Evolutionary conservation across 2,329 filamentous ascomycete genomes (phyloP).

Genomic region (Penicillium decumbens): DNA sequence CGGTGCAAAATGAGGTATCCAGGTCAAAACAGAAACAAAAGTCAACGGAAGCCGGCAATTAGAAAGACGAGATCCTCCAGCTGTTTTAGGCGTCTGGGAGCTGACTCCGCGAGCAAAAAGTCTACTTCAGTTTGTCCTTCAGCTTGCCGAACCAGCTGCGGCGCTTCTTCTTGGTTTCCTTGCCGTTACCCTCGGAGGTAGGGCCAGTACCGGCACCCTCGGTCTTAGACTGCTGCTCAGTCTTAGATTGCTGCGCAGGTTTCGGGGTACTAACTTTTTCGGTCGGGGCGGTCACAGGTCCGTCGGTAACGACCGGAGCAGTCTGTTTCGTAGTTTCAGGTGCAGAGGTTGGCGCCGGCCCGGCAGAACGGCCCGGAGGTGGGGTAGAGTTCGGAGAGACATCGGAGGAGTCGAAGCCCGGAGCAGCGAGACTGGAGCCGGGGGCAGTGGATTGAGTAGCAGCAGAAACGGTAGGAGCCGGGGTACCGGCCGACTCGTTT

Average conservation of each 20-base stretch:
- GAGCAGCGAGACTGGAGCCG: constrained; percentile 8
- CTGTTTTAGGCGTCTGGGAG: neutral
- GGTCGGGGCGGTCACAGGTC: constrained; percentile 12
- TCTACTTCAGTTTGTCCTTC: constrained; percentile 51
- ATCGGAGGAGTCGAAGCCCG: constrained; percentile 22
- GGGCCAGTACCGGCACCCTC: constrained; percentile 23
- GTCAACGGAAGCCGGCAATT: neutral
- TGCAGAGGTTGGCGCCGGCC: constrained; percentile 9
- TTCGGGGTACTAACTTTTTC: constrained; percentile 22
- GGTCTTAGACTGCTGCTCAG: constrained; percentile 10
- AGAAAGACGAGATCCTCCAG: neutral
- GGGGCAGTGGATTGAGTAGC: constrained; percentile 39
- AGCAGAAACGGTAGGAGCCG: constrained; percentile 41
- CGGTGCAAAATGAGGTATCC: constrained; percentile 26
- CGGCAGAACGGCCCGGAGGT: constrained; percentile 17
- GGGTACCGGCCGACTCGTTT: constrained; percentile 36
- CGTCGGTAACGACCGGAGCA: constrained; percentile 18
- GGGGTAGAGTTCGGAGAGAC: constrained; percentile 26
- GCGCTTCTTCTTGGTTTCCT: constrained; percentile 58
- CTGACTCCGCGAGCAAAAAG: neutral
- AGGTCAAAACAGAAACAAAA: constrained; percentile 14
- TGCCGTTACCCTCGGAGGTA: constrained; percentile 25
- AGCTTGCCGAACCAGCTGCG: constrained; percentile 55
- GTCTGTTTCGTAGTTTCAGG: constrained; percentile 2
- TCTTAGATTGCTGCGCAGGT: constrained; percentile 12